phyloP scores from a whole-genome alignment of 1,284 basidiomycete genomes.

The Cutaneotrichosporon dermatis region DNA sequence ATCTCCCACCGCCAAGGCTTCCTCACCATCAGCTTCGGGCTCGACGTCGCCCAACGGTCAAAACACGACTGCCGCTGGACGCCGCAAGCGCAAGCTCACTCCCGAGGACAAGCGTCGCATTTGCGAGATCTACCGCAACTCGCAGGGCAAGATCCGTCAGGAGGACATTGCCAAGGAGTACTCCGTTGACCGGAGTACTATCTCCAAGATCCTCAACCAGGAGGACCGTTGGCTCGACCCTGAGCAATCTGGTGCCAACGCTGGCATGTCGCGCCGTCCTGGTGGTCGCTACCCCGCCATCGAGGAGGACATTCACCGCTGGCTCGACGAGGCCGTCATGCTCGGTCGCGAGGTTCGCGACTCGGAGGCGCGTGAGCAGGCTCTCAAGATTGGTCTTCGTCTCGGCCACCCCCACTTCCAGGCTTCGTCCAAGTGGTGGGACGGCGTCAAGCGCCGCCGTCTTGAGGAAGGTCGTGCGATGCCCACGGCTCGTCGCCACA shows the following conservation, averaged over 20 bases:
- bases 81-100: constrained; percentile 25
- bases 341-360: constrained; percentile 21
- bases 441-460: constrained; percentile 23
- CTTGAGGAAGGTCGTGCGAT: constrained; percentile 22
- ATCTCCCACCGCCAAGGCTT: not conserved
- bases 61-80: constrained; percentile 6
- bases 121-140: constrained; percentile 23
- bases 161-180: constrained; percentile 27
- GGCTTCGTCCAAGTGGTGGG: constrained; percentile 27
- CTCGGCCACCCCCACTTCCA: constrained; percentile 24
- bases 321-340: constrained; percentile 22
- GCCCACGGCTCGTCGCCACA: constrained; percentile 15
- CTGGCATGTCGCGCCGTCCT: constrained; percentile 15
- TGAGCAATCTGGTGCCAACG: constrained; percentile 12
- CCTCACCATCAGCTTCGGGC: constrained; percentile 1
- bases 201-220: constrained; percentile 26
- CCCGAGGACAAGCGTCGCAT: constrained; percentile 26
- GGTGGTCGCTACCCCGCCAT: constrained; percentile 24
- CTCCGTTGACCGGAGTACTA: constrained; percentile 24
- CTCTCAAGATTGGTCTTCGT: constrained; percentile 17
- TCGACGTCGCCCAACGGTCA: constrained; percentile 3
- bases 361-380: constrained; percentile 21
- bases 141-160: constrained; percentile 24
- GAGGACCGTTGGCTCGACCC: constrained; percentile 24
- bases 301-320: constrained; percentile 25